phyloP scores from a whole-genome alignment of 2,329 filamentous ascomycete species.

The Aspergillus chevalieri region DNA sequence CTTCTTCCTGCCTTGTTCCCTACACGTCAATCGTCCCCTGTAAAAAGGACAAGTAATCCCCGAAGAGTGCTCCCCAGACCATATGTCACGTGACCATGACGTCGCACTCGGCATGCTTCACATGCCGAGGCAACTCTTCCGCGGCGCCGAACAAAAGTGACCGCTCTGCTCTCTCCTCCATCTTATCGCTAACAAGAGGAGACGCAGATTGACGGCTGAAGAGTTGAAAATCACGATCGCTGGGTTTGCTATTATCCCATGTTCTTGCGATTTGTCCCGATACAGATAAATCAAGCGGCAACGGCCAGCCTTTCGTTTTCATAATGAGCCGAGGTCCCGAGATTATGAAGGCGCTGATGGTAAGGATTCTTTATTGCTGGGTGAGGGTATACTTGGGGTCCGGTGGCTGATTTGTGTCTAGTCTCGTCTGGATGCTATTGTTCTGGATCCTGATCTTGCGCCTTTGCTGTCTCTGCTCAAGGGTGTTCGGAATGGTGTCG shows the following conservation, averaged over 20 bases:
- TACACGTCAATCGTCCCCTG: no score
- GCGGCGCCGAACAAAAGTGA: not conserved
- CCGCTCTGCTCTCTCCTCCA: conserved; percentile 4
- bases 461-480: conserved; percentile 81
- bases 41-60: no score
- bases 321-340: conserved; percentile 23
- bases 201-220: conserved; percentile 2
- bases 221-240: no score
- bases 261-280: conserved; percentile 5
- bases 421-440: conserved; percentile 66
- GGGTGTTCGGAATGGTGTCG: conserved; percentile 89
- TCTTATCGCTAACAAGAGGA: conserved; percentile 1
- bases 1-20: not conserved
- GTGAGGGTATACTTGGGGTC: not conserved
- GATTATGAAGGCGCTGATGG: conserved; percentile 32
- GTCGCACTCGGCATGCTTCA: conserved; percentile 26
- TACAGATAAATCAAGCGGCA: conserved; percentile 3
- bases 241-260: conserved; percentile 1
- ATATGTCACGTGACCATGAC: conserved; percentile 29
- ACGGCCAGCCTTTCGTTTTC: conserved; percentile 1
- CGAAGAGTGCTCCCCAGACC: no score
- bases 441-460: conserved; percentile 78
- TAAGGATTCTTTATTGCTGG: conserved; percentile 10
- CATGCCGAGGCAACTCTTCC: conserved; percentile 35
- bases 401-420: conserved; percentile 28